Evolutionary conservation across 441 rosid genomes (phyloP).

Genomic region (Adansonia madagascariensis): DNA sequence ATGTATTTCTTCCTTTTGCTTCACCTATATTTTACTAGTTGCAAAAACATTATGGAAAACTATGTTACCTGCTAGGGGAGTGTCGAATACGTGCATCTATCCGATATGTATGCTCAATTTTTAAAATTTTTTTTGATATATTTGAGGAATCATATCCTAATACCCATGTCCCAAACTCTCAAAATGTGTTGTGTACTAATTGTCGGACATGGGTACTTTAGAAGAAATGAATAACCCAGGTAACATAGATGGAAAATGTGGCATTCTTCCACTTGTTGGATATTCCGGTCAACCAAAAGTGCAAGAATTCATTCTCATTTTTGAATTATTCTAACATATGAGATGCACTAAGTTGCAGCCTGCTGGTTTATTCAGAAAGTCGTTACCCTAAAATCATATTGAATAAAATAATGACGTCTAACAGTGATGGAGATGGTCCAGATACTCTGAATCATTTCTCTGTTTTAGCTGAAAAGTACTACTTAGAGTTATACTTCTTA

Average conservation of each 20-base stretch:
- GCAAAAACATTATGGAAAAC: not conserved
- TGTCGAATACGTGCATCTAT: not conserved
- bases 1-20: constrained; percentile 30
- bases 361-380: not conserved
- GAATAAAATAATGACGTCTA: not conserved
- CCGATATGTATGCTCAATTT: not conserved
- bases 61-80: not conserved
- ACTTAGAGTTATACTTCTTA: no score
- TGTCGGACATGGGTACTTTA: not conserved
- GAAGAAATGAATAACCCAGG: not conserved
- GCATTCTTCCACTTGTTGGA: not conserved
- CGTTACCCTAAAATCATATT: not conserved
- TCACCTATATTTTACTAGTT: not conserved
- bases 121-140: not conserved
- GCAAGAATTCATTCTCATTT: not conserved
- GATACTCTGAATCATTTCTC: not conserved
- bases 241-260: not conserved
- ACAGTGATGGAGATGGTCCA: not conserved
- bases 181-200: not conserved
- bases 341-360: not conserved
- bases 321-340: not conserved
- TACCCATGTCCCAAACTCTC: not conserved
- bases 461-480: not conserved
- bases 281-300: not conserved
- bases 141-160: not conserved